A percentile compares a stretch with the other conserved stretches of the same genome.
These are phyloP conservation scores for Sphaerulina vaccinii DNA, from an alignment of 2,329 filamentous ascomycete species.

Conservation along the genomic window DNA sequence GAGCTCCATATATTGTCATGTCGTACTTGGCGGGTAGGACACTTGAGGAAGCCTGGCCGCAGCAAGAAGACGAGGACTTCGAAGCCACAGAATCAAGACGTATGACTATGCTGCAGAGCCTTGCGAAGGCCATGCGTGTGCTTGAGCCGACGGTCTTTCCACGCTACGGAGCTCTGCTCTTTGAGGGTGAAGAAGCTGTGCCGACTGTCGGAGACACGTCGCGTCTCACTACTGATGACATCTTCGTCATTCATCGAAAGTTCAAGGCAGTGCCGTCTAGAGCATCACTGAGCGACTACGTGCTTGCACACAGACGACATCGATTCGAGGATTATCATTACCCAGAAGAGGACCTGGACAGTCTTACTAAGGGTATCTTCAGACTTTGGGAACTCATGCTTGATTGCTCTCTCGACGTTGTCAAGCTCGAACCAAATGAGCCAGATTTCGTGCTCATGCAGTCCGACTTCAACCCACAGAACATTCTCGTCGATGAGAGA, in stretches of 20 bases:
- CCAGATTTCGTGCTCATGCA: slow-evolving; percentile 24
- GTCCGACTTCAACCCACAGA: slow-evolving; percentile 25
- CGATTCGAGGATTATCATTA: slow-evolving; percentile 12
- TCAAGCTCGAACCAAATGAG: slow-evolving; percentile 9
- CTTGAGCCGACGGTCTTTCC: slow-evolving; percentile 13
- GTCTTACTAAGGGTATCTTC: slow-evolving; percentile 10
- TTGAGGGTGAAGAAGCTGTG: slow-evolving; percentile 5
- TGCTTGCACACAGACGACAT: slow-evolving; percentile 13
- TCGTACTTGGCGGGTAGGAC: slow-evolving; percentile 15
- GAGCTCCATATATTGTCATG: slow-evolving; percentile 25
- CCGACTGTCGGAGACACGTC: slow-evolving; percentile 12
- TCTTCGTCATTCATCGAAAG: slow-evolving; percentile 18
- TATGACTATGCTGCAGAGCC: slow-evolving; percentile 19
- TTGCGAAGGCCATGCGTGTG: slow-evolving; percentile 16
- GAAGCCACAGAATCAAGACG: slow-evolving; percentile 11
- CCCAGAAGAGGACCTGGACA: slow-evolving; percentile 2
- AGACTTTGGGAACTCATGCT: slow-evolving; percentile 21
- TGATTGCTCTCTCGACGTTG: slow-evolving; percentile 19
- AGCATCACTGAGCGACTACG: slow-evolving; percentile 15
- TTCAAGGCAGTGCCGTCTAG: slow-evolving; percentile 8
- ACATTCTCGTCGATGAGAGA: slow-evolving; percentile 20
- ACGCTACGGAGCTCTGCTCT: slow-evolving; percentile 17
- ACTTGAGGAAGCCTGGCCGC: slow-evolving; percentile 12
- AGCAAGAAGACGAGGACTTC: slow-evolving; percentile 6
- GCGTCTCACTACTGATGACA: slow-evolving; percentile 16